Percentiles rank a stretch among this genome's conserved stretches.
These are phyloP conservation scores for Russula sp. DNA, from an alignment of 768 basidiomycete species.

Conservation along the genomic window DNA sequence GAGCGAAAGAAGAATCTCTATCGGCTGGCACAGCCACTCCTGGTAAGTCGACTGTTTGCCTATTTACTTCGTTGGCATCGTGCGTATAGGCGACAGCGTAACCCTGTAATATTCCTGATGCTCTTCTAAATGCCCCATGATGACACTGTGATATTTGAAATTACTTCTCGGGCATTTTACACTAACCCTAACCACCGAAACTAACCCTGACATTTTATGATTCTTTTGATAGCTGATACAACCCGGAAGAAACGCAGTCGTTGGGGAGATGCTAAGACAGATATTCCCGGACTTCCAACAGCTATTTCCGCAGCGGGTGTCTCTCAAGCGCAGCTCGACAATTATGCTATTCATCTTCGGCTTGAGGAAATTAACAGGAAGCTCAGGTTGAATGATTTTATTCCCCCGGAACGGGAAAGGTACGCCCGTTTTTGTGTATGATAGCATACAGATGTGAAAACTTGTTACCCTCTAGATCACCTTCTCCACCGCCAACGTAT, in stretches of 20 bases:
- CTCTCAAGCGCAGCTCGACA: constrained; percentile 93
- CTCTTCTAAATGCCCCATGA: constrained; percentile 12
- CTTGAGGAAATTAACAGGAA: constrained; percentile 98
- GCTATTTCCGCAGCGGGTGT: constrained; percentile 92
- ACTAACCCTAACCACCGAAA: constrained; percentile 44
- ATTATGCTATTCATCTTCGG: constrained; percentile 93
- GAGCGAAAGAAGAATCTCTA: constrained; percentile 62
- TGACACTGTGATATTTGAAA: constrained; percentile 23
- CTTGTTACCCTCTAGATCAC: constrained; percentile 55
- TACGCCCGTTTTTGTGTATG: constrained; percentile 36
- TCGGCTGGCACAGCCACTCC: constrained; percentile 51
- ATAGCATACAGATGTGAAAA: neutral
- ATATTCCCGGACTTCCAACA: constrained; percentile 90
- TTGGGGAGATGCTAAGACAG: constrained; percentile 93
- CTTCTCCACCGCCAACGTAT: constrained; percentile 96
- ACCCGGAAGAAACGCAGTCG: constrained; percentile 94
- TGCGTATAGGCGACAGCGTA: constrained; percentile 29
- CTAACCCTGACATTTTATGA: constrained; percentile 56
- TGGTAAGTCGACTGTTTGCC: constrained; percentile 59
- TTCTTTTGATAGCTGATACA: constrained; percentile 60
- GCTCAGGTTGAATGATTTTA: constrained; percentile 87
- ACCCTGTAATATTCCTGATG: constrained; percentile 15
- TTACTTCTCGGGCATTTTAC: constrained; percentile 34
- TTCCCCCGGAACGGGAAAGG: constrained; percentile 95
- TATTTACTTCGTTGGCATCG: constrained; percentile 34